Conservation (phyloP, 2,329 filamentous ascomycete genomes). For the Microascus cirrosus region DNA sequence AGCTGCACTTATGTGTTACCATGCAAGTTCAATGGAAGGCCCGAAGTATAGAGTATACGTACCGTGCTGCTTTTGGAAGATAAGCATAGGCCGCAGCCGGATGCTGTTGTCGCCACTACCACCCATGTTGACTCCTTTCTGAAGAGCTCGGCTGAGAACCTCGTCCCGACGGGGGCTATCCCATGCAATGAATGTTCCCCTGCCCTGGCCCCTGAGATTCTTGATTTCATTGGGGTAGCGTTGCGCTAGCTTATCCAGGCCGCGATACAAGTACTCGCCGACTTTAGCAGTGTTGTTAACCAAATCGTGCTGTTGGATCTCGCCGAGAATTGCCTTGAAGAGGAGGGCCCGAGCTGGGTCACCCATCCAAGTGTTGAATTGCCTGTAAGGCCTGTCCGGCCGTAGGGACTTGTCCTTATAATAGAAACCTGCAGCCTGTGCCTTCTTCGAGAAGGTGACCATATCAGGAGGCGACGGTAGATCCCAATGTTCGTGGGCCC, state of each 20-base stretch:
- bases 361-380: constrained; percentile 85
- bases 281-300: constrained; percentile 68
- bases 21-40: neutral
- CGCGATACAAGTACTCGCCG: constrained; percentile 66
- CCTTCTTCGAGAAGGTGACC: constrained; percentile 81
- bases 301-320: constrained; percentile 65
- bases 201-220: constrained; percentile 77
- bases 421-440: constrained; percentile 75
- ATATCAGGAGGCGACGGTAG: constrained; percentile 63
- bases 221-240: constrained; percentile 67
- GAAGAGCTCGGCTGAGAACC: constrained; percentile 70
- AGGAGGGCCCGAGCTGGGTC: constrained; percentile 68
- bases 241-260: constrained; percentile 53
- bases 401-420: constrained; percentile 63
- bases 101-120: constrained; percentile 68
- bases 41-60: neutral
- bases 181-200: constrained; percentile 88
- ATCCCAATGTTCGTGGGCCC: constrained; percentile 79
- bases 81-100: constrained; percentile 75
- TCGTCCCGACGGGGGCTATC: constrained; percentile 71
- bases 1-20: constrained; percentile 3
- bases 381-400: constrained; percentile 72
- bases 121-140: constrained; percentile 74
- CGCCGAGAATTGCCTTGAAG: constrained; percentile 66
- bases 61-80: constrained; percentile 75